Evolutionary conservation across 1,139 yeast species (phyloP), one percentile per base, ranked within the genome.

Genomic region (Magnusiomyces sp.): DNA sequence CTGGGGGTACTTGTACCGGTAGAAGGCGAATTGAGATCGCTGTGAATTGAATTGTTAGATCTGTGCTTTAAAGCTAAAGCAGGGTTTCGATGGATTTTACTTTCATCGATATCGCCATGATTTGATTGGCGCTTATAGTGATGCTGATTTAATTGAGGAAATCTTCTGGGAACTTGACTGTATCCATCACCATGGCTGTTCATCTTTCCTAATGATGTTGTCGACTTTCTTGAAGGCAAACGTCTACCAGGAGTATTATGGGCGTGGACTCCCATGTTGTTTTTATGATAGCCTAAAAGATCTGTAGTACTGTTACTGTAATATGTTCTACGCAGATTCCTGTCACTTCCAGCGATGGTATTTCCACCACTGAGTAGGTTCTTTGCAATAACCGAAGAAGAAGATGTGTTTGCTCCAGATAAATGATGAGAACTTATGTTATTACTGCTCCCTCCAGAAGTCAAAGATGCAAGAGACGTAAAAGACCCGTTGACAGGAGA

Each of bases 141-240:
- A 23, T 23, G 29, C 7, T 23, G 29, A 23, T 23, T 23, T 23
- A 23, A 7, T 7, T 23, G 4, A 7, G 29, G 29, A 23, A 5
- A 23, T 23, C 29, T 23, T 23, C 29, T 7, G 29, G 29, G 29
- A 23, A 23, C 7, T 39, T 20, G 31, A 20, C 42, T n/a, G 13
- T n/a, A 13, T 39, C 31, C 31, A 20, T 20, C 14, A 17, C 17
- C 13, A 16, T 16, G 10, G 17, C n/a, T 7, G 9, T 34, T n/a
- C 9, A 19, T 6, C 2, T 20, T 33, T 2, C 40, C 46, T 40
- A 43, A 16, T 7, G 46, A 31, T 9, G 46, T 43, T 31, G 33
- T n/a, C 5, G 46, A 43, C 31, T 43, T 43, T 19, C 46, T 29
- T 10, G 46, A 43, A 10, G 40, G 46, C 20, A 43, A 34, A 6